phyloP scores from a whole-genome alignment of 306 rosid species.

The Corylus americana region DNA sequence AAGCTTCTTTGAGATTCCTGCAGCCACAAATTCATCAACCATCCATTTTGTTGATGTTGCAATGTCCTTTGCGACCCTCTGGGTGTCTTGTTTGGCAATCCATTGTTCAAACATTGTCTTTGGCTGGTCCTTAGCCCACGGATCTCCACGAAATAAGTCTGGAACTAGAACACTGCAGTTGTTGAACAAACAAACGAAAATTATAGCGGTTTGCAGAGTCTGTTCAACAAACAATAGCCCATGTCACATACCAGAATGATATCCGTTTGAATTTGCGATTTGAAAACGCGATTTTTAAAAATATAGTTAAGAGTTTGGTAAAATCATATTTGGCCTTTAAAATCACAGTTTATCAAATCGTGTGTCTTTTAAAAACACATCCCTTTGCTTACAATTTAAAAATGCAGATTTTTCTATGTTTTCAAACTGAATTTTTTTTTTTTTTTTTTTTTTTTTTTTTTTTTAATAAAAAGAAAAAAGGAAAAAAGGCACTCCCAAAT shows the following conservation, averaged over 20 bases:
- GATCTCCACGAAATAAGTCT: constrained; percentile 66
- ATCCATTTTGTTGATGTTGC: constrained; percentile 64
- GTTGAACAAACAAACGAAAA: neutral
- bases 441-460: no score
- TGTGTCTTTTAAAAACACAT: no score
- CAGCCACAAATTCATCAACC: constrained; percentile 70
- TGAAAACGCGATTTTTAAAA: no score
- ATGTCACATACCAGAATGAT: neutral
- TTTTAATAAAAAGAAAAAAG: no score
- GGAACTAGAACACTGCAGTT: constrained; percentile 87
- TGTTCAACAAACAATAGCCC: neutral
- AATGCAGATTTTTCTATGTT: no score
- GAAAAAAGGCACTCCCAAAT: no score
- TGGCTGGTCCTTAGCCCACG: constrained; percentile 56
- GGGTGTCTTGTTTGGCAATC: constrained; percentile 44
- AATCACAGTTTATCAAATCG: no score
- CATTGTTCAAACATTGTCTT: constrained; percentile 47
- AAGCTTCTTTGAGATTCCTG: constrained; percentile 67
- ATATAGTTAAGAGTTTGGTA: no score
- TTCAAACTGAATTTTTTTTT: no score
- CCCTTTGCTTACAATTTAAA: no score
- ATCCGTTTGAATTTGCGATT: no score
- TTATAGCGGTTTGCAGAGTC: constrained; percentile 7
- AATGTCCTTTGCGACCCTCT: constrained; percentile 59
- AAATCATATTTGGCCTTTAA: no score